Evolutionary conservation across 495 filamentous ascomycete genomes (phyloP), one percentile per base, ranked within the genome.

Genomic region (Collariella sp.): DNA sequence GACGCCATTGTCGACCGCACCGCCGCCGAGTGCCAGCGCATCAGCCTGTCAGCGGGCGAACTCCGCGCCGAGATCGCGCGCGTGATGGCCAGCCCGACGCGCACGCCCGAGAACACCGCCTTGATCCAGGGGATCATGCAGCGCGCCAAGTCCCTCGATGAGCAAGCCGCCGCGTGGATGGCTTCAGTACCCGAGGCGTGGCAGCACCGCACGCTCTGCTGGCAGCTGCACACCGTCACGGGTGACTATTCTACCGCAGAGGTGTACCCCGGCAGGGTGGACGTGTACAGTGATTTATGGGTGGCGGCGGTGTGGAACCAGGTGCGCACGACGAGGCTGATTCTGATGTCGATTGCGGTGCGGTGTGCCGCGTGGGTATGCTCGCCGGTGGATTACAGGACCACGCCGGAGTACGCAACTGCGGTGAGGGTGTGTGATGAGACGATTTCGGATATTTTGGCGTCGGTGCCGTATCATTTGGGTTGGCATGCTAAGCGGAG

Each of bases 301-400:
- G 71, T 74, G 26, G 71, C 71, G 12, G 69, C 62, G 52, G 63
- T 74, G 12, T 73, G 68, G 71, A 80, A 80, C 60, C 64, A 69
- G 38, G 65, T 65, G n/a, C 62, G 77, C 6, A 64, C 70, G 1
- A 64, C 70, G 7, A 58, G 78, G 4, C 52, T 81, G n/a, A 65
- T 73, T n/a, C 61, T 79, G 11, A 65, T 67, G 16, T 68, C 69
- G 7, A 57, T 74, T 15, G 67, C 69, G 19, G 69, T 80, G 1
- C 68, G 78, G 9, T 79, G 77, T 59, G 72, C 74, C 6, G 77
- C 77, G 4, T 80, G 76, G 75, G 59, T 73, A 16, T 74, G 70
- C 51, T 59, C 67, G 19, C 78, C 78, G 1, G 68, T 71, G 7
- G 77, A 81, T 57, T 79, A 78, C 47, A 62, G 76, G 24, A 78